phyloP scores from a whole-genome alignment of 2,329 filamentous ascomycete species.

The Fonsecaea pugnacius region DNA sequence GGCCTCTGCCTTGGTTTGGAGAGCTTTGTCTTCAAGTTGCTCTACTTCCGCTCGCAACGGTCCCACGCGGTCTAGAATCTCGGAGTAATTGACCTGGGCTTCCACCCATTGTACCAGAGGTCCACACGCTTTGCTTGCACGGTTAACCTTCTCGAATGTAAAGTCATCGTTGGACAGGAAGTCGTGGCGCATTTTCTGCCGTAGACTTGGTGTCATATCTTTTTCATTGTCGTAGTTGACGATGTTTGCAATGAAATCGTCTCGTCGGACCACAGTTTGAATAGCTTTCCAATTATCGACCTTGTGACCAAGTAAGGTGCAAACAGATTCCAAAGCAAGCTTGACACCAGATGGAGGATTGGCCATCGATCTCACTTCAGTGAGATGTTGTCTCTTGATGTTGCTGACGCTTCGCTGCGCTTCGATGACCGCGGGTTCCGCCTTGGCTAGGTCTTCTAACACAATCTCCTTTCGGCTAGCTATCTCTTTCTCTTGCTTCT shows the following conservation, averaged over 20 bases:
- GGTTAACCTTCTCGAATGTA: slow-evolving; percentile 93
- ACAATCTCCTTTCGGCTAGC: slow-evolving; percentile 82
- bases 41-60: slow-evolving; percentile 88
- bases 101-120: slow-evolving; percentile 96
- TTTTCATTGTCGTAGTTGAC: slow-evolving; percentile 95
- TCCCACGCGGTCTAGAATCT: slow-evolving; percentile 91
- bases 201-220: slow-evolving; percentile 83
- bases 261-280: slow-evolving; percentile 81
- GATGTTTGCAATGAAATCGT: slow-evolving; percentile 98
- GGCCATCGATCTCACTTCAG: slow-evolving; percentile 95
- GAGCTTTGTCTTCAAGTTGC: slow-evolving; percentile 81
- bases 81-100: slow-evolving; percentile 97
- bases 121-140: slow-evolving; percentile 94
- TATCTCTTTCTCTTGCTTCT: slow-evolving; percentile 88
- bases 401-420: slow-evolving; percentile 96
- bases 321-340: slow-evolving; percentile 93
- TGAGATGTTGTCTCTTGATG: slow-evolving; percentile 96
- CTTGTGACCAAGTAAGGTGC: slow-evolving; percentile 88
- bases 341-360: slow-evolving; percentile 89
- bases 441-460: slow-evolving; percentile 81
- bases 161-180: slow-evolving; percentile 94
- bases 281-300: slow-evolving; percentile 90
- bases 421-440: slow-evolving; percentile 89
- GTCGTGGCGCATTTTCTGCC: slow-evolving; percentile 88
- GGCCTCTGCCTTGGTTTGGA: slow-evolving; percentile 91